Percentiles rank a stretch among this genome's conserved stretches.
These are phyloP conservation scores for Akanthomyces uredinophilus DNA, from an alignment of 2,329 filamentous ascomycete species.

Conservation along the genomic window DNA sequence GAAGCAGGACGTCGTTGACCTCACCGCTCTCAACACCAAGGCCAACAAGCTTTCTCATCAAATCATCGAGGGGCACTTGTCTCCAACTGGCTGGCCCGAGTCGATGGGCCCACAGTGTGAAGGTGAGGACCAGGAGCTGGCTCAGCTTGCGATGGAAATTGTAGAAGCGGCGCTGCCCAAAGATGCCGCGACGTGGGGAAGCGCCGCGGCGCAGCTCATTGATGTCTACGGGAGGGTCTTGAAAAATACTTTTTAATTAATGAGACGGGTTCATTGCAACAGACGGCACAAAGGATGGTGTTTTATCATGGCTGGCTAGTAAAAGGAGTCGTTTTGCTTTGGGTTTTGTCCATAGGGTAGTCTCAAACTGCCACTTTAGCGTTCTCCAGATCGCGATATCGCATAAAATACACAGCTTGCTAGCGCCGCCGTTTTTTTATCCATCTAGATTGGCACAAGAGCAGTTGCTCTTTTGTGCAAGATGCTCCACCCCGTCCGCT, in stretches of 20 bases:
- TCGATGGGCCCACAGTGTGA: not conserved
- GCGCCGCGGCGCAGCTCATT: constrained; percentile 24
- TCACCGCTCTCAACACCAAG: constrained; percentile 25
- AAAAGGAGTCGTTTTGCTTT: not conserved
- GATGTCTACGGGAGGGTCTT: constrained; percentile 22
- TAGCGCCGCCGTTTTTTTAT: not conserved
- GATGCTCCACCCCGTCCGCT: not conserved
- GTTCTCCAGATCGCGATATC: not conserved
- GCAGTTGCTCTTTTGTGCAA: constrained; percentile 7
- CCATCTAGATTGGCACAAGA: not conserved
- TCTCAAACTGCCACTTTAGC: not conserved
- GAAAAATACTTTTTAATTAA: constrained; percentile 18
- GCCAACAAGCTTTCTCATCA: constrained; percentile 22
- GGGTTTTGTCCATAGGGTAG: not conserved
- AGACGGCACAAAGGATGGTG: not conserved
- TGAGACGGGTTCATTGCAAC: not conserved
- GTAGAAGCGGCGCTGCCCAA: constrained; percentile 23
- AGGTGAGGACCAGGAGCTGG: constrained; percentile 22
- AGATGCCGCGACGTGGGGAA: constrained; percentile 29
- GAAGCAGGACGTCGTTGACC: constrained; percentile 28
- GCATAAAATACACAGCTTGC: constrained; percentile 9
- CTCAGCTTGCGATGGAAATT: constrained; percentile 31
- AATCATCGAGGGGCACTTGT: constrained; percentile 24
- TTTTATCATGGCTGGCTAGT: not conserved
- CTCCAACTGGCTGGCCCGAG: constrained; percentile 19